Base-by-base conservation (phyloP, 2,329 filamentous ascomycete species). In the Trichoderma harzianum region DNA sequence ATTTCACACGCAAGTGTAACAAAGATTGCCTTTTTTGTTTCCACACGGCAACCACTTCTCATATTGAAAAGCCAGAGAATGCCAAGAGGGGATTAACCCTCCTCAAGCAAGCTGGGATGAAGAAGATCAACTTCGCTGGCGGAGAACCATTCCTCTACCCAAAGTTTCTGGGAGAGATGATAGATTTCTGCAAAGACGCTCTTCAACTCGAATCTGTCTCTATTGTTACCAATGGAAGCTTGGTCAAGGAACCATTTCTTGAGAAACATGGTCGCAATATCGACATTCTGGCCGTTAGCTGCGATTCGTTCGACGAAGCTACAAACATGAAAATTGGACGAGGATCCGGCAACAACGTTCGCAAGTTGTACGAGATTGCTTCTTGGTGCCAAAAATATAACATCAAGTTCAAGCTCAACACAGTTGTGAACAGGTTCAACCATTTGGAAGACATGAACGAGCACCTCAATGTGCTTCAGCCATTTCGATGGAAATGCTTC, bases 81-180 rank as follows among this genome's bases (percentile, higher is more conserved):
- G 47, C 47, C 64, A 57, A 66, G 51, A 24, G 24, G 64, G 64
- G 47, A 3, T 26, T 65, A 4, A 18, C 30, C 4, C 47, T 66
- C 47, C 51, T 55, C 30, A 39, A 57, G 30, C 21, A 66, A 10
- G 51, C 64, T 1, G 64, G 51, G 24, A 67, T 67, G 64, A 67
- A 67, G 64, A 57, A 67, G 18, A 57, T 36, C 6, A 67, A 67
- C 51, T 67, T 67, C 30, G 64, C 64, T 10, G 51, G 64, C 30
- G 51, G 51, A 21, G 64, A 67, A 24, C 47, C 51, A 10, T 66
- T 66, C 18, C 64, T 66, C 30, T 57, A 39, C 16, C 47, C 47
- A 14, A 66, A 39, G 12, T 57, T 66, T 21, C 30, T 66, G 3
- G 47, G 47, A 6, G 8, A 34, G 18, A 39, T 66, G 47, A 21